These are phyloP conservation scores for Atalantia buxifolia DNA, from an alignment of 345 rosid species.

Conservation along the genomic window DNA sequence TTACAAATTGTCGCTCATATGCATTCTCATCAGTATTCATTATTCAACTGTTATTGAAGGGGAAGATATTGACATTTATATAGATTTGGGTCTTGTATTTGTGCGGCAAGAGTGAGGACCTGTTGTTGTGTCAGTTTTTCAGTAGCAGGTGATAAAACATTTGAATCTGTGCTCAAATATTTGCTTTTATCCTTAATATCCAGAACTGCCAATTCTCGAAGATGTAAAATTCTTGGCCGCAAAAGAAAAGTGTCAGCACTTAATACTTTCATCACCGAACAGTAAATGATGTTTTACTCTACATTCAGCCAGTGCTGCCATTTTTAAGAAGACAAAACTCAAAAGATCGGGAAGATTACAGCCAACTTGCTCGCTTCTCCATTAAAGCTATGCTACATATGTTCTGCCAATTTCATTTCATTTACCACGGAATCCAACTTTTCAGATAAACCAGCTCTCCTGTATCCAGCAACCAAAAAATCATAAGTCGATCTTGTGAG, in stretches of 20 bases:
- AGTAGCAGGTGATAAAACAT: not conserved
- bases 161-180: not conserved
- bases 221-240: no score
- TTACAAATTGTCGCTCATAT: no score
- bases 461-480: slow-evolving; percentile 38
- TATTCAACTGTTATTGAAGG: no score
- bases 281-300: not conserved
- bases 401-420: slow-evolving; percentile 27
- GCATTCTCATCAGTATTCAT: no score
- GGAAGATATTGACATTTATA: no score
- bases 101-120: not conserved
- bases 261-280: not conserved
- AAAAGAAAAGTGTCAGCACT: no score
- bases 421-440: slow-evolving; percentile 24
- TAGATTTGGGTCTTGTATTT: not conserved
- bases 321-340: not conserved
- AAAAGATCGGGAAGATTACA: not conserved
- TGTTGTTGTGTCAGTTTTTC: not conserved
- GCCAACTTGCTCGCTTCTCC: not conserved
- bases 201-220: no score
- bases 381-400: slow-evolving; percentile 6
- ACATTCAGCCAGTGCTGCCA: not conserved
- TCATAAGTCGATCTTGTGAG: slow-evolving; percentile 31
- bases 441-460: slow-evolving; percentile 30
- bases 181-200: not conserved